These are phyloP conservation scores for Glycyrrhiza uralensis DNA, from an alignment of 306 rosid genomes.

Conservation along the genomic window DNA sequence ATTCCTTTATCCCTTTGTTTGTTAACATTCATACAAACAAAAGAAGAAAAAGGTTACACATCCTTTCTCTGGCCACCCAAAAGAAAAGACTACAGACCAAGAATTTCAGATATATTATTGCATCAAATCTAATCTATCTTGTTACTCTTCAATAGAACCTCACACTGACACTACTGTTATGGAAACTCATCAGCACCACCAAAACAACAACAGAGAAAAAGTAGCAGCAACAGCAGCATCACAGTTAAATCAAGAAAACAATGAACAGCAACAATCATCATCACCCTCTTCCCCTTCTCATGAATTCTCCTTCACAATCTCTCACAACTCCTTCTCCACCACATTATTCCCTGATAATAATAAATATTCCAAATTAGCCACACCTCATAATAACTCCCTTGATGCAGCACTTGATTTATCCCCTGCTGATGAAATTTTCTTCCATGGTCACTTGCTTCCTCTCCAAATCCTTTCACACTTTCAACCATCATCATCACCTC, in stretches of 20 bases:
- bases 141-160: slow-evolving; percentile 28
- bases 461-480: slow-evolving; percentile 84
- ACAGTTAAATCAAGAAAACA: slow-evolving; percentile 11
- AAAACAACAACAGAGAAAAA: slow-evolving; percentile 25
- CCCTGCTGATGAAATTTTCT: slow-evolving; percentile 96
- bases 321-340: slow-evolving; percentile 51
- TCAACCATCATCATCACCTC: slow-evolving; percentile 63
- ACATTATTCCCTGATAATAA: slow-evolving; percentile 34
- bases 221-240: background rate
- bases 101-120: slow-evolving; percentile 35
- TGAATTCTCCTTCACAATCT: slow-evolving; percentile 92
- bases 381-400: slow-evolving; percentile 39
- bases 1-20: slow-evolving; percentile 42
- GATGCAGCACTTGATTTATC: slow-evolving; percentile 72
- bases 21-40: slow-evolving; percentile 39
- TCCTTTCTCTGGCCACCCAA: slow-evolving; percentile 18
- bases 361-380: slow-evolving; percentile 31
- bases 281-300: slow-evolving; percentile 75
- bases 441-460: slow-evolving; percentile 96
- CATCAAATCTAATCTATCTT: slow-evolving; percentile 39
- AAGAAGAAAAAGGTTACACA: slow-evolving; percentile 6
- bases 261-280: slow-evolving; percentile 23
- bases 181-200: slow-evolving; percentile 53
- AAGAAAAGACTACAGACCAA: slow-evolving; percentile 22
- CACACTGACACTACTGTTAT: slow-evolving; percentile 38